A percentile compares a stretch with the other conserved stretches of the same genome.
These are phyloP conservation scores for Lecanosticta acicola DNA, from an alignment of 2,329 filamentous ascomycete genomes.

Conservation along the genomic window DNA sequence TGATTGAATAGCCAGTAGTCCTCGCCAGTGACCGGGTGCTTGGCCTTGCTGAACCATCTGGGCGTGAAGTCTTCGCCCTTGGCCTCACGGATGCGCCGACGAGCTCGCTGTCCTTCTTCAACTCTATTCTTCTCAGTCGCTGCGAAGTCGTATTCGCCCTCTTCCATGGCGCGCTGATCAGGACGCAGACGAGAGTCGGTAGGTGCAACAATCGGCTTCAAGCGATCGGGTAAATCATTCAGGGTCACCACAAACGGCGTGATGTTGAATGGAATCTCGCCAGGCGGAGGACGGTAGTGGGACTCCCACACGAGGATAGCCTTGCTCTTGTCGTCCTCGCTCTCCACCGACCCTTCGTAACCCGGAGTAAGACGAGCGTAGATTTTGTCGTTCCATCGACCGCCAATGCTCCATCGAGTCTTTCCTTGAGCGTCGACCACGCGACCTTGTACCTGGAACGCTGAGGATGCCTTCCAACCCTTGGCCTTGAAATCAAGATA, in stretches of 20 bases:
- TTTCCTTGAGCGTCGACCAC: constrained; percentile 73
- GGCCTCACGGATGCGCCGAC: constrained; percentile 65
- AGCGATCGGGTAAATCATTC: constrained; percentile 82
- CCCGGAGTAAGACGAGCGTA: constrained; percentile 91
- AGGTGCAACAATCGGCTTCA: constrained; percentile 72
- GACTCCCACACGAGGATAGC: constrained; percentile 93
- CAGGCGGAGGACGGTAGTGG: constrained; percentile 65
- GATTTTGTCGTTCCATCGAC: constrained; percentile 94
- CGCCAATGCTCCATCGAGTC: constrained; percentile 82
- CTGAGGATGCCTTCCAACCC: constrained; percentile 90
- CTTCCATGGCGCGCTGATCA: constrained; percentile 96
- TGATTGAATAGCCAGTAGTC: constrained; percentile 85
- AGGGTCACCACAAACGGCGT: constrained; percentile 94
- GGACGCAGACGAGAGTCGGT: constrained; percentile 91
- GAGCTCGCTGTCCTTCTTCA: constrained; percentile 82
- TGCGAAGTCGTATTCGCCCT: constrained; percentile 92
- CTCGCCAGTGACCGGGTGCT: constrained; percentile 75
- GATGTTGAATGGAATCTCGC: constrained; percentile 81
- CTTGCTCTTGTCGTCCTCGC: constrained; percentile 46
- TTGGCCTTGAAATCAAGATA: constrained; percentile 87
- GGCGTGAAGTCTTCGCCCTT: constrained; percentile 76
- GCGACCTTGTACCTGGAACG: constrained; percentile 82
- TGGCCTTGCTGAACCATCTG: constrained; percentile 73
- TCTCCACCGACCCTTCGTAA: constrained; percentile 66
- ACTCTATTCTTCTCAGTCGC: constrained; percentile 90